Evolutionary conservation across 805 yeast genomes (phyloP).

Genomic region (Hermanozyma aechmeae): DNA sequence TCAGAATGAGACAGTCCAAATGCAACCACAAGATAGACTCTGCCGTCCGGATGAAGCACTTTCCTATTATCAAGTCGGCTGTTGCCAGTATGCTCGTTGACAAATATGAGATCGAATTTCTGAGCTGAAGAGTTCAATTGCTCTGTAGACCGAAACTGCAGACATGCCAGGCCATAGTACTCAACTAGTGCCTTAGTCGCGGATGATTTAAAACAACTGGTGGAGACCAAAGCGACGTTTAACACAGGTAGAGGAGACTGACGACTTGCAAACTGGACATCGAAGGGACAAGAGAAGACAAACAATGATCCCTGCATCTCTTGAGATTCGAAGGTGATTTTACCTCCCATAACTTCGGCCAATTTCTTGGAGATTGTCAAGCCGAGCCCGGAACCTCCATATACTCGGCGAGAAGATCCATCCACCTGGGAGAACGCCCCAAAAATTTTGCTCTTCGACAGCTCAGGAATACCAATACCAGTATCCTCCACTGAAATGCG

Average conservation of each 20-base stretch:
- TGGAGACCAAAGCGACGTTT: too few relatives aligned
- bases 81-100: too few relatives aligned
- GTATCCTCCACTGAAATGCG: slow-evolving; percentile 36
- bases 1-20: slow-evolving; percentile 20
- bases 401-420: slow-evolving; percentile 40
- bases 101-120: too few relatives aligned
- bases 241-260: too few relatives aligned
- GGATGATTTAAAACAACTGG: too few relatives aligned
- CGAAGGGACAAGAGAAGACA: slow-evolving; percentile 23
- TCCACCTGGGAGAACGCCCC: slow-evolving; percentile 50
- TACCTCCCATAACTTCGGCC: slow-evolving; percentile 42
- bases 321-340: slow-evolving; percentile 33
- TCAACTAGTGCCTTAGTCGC: too few relatives aligned
- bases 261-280: too few relatives aligned
- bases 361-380: slow-evolving; percentile 39
- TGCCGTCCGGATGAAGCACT: too few relatives aligned
- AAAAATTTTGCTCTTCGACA: slow-evolving; percentile 36
- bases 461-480: slow-evolving; percentile 44
- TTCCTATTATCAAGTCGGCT: too few relatives aligned
- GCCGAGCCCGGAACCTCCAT: slow-evolving; percentile 47
- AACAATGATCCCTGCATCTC: slow-evolving; percentile 42
- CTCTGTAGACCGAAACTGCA: too few relatives aligned
- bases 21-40: slow-evolving; percentile 15
- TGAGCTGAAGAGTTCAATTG: too few relatives aligned
- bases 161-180: too few relatives aligned